Percentiles rank a stretch among this genome's conserved stretches.
phyloP scores from a whole-genome alignment of 2,329 filamentous ascomycete genomes.

The Ceratocystis alfenasii region DNA sequence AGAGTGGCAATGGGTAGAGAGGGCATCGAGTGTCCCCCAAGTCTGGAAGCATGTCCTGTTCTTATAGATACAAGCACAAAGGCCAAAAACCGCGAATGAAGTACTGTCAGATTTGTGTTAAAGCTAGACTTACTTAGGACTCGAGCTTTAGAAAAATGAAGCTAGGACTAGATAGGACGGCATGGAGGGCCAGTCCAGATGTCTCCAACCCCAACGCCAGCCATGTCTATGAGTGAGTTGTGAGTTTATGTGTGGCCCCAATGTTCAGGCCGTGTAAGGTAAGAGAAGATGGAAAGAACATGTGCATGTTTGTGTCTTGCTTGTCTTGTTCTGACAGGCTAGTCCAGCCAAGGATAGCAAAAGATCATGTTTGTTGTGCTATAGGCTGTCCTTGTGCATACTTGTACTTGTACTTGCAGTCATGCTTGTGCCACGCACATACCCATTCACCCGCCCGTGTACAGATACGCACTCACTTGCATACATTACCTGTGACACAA shows the following conservation, averaged over 20 bases:
- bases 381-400: background rate
- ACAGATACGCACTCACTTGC: background rate
- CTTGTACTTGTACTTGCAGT: background rate
- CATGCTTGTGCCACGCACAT: background rate
- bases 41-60: background rate
- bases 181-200: background rate
- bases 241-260: too few species aligned
- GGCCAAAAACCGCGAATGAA: background rate
- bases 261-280: too few species aligned
- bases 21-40: background rate
- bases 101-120: background rate
- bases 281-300: too few species aligned
- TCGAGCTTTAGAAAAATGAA: background rate
- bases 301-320: too few species aligned
- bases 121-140: background rate
- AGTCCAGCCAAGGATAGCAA: too few species aligned
- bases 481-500: background rate
- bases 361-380: background rate
- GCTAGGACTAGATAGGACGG: background rate
- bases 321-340: too few species aligned
- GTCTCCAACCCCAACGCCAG: background rate
- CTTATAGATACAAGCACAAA: conserved; percentile 6
- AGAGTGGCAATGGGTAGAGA: background rate
- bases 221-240: background rate
- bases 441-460: background rate